Conservation (phyloP, 768 basidiomycete species). For the Lactarius deliciosus region DNA sequence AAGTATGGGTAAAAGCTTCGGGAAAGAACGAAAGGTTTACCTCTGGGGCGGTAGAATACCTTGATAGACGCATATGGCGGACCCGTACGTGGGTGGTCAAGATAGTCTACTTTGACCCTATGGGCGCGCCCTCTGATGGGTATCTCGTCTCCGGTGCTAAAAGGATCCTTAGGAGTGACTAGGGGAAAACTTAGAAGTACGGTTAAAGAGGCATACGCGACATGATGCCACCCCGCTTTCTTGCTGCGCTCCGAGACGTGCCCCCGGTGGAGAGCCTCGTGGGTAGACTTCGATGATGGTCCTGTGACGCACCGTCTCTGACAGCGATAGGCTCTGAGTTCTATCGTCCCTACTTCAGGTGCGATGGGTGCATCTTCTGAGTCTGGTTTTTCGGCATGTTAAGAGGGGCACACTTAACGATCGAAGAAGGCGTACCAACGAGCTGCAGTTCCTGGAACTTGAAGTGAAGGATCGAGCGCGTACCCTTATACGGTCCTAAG, state of each 20-base stretch:
- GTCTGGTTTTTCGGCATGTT: conserved; percentile 13
- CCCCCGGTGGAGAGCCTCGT: neutral
- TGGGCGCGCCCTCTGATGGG: neutral
- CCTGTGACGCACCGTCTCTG: neutral
- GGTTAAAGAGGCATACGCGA: neutral
- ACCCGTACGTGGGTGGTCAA: conserved; percentile 5
- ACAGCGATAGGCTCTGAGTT: conserved; percentile 19
- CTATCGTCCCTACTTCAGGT: conserved; percentile 19
- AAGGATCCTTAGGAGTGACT: neutral
- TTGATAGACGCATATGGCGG: conserved; percentile 12
- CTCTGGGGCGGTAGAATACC: conserved; percentile 24
- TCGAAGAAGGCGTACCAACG: conserved; percentile 11
- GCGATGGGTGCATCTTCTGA: conserved; percentile 15
- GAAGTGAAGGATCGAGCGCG: conserved; percentile 7
- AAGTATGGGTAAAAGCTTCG: neutral
- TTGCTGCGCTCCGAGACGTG: conserved; percentile 24
- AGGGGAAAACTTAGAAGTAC: too few species aligned
- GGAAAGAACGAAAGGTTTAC: neutral
- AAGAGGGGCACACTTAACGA: neutral
- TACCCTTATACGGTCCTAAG: neutral
- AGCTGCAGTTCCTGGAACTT: conserved; percentile 22
- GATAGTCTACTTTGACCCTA: neutral
- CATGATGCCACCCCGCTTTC: conserved; percentile 27
- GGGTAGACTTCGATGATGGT: too few species aligned
- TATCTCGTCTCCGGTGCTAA: conserved; percentile 21